Evolutionary conservation across 371 early-diverging fungal species (phyloP).

Genomic region (Basidiobolus meristosporus): DNA sequence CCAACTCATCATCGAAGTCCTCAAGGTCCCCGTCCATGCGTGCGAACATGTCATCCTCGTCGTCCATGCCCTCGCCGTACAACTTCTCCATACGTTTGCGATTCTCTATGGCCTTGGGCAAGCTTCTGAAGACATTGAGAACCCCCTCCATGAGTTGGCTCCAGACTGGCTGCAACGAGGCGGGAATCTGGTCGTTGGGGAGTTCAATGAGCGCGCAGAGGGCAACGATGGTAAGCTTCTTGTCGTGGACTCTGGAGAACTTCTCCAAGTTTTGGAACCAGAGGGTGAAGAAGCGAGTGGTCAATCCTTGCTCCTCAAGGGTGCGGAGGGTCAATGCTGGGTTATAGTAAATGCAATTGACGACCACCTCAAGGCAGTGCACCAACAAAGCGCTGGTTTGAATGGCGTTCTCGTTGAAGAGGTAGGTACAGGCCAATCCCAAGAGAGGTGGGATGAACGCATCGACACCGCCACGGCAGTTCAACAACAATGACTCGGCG

Average conservation of each 20-base stretch:
- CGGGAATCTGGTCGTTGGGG: conserved; percentile 47
- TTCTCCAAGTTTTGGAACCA: conserved; percentile 54
- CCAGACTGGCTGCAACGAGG: conserved; percentile 45
- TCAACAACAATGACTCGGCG: conserved; percentile 53
- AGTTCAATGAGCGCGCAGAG: conserved; percentile 48
- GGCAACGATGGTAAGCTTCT: conserved; percentile 67
- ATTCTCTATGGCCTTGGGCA: conserved; percentile 68
- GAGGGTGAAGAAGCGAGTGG: conserved; percentile 54
- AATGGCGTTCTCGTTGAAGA: conserved; percentile 30
- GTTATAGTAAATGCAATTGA: conserved; percentile 73
- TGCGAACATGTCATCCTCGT: conserved; percentile 4
- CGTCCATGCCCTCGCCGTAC: conserved; percentile 1
- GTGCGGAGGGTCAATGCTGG: conserved; percentile 44
- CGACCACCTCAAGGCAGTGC: conserved; percentile 23
- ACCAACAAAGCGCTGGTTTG: conserved; percentile 14
- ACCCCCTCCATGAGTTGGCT: conserved; percentile 44
- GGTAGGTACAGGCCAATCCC: conserved; percentile 33
- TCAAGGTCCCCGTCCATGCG: conserved; percentile 2
- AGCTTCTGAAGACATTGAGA: conserved; percentile 44
- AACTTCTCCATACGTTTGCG: conserved; percentile 6
- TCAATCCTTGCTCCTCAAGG: conserved; percentile 56
- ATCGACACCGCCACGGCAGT: conserved; percentile 57
- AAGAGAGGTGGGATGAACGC: conserved; percentile 39
- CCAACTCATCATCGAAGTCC: conserved; percentile 34
- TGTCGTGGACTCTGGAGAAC: conserved; percentile 78